Evolutionary conservation across 179 eudicot species (phyloP).

Genomic region (Pouteria campechiana): DNA sequence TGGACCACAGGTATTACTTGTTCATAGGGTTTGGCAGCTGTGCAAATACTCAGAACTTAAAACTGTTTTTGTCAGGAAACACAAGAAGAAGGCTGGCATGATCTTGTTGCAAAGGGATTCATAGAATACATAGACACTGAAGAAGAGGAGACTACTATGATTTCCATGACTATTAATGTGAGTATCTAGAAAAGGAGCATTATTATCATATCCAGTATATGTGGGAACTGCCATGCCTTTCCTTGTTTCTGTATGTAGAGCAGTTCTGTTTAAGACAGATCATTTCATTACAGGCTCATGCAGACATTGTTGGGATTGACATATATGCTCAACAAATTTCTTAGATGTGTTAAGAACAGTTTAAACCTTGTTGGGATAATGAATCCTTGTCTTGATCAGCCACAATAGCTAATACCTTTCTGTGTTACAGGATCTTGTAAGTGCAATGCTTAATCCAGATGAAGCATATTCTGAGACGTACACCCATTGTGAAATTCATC

Average conservation of each 20-base stretch:
- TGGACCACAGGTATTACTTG: too few relatives aligned
- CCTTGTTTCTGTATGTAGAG: too few relatives aligned
- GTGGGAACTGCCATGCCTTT: too few relatives aligned
- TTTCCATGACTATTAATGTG: conserved; percentile 94
- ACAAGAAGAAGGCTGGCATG: conserved; percentile 96
- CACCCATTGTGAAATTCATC: conserved; percentile 94
- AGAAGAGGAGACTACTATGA: conserved; percentile 99
- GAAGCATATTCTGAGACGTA: conserved; percentile 85
- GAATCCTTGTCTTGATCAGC: neutral
- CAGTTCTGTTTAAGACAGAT: too few relatives aligned
- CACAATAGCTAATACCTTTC: conserved; percentile 1
- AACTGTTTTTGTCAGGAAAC: conserved; percentile 46
- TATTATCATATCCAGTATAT: neutral
- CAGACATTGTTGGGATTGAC: too few relatives aligned
- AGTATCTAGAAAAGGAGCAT: conserved; percentile 17
- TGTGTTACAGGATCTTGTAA: conserved; percentile 60
- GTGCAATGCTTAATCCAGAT: conserved; percentile 61
- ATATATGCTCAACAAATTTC: too few relatives aligned
- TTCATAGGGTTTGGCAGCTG: too few relatives aligned
- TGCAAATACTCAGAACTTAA: too few relatives aligned
- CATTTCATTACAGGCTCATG: too few relatives aligned
- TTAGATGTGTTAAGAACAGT: too few relatives aligned
- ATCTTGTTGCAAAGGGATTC: conserved; percentile 78
- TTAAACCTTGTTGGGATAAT: too few relatives aligned
- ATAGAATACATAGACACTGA: conserved; percentile 94